These are phyloP conservation scores for Erigeron canadensis DNA, from an alignment of 129 eudicot genomes.

Conservation along the genomic window DNA sequence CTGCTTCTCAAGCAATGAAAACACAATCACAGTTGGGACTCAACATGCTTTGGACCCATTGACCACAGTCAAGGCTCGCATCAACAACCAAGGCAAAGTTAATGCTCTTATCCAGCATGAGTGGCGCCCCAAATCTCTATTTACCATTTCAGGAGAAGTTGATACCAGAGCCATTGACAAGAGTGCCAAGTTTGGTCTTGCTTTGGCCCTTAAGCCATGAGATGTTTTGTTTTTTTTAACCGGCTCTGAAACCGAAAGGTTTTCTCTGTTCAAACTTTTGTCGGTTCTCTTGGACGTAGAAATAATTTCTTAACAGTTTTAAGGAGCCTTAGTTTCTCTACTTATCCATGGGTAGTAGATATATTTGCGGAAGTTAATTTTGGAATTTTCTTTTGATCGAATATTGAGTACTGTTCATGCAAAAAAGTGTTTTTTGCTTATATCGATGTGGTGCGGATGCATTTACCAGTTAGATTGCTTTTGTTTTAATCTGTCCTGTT, in stretches of 20 bases:
- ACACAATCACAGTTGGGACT: slow-evolving; percentile 80
- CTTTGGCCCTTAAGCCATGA: slow-evolving; percentile 86
- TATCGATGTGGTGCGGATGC: neutral
- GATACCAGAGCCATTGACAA: slow-evolving; percentile 86
- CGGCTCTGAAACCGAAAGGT: slow-evolving; percentile 17
- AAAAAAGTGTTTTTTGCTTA: slow-evolving; percentile 21
- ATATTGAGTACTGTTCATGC: slow-evolving; percentile 13
- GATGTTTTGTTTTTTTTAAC: neutral
- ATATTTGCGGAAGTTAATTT: slow-evolving; percentile 25
- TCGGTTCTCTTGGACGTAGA: slow-evolving; percentile 16
- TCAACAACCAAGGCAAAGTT: slow-evolving; percentile 82
- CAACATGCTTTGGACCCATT: slow-evolving; percentile 84
- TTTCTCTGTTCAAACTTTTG: slow-evolving; percentile 22
- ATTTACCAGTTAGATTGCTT: neutral
- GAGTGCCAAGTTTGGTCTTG: slow-evolving; percentile 88
- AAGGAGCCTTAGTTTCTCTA: slow-evolving; percentile 10
- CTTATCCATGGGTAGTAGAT: slow-evolving; percentile 32
- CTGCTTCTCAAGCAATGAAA: slow-evolving; percentile 82
- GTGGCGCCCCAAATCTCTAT: slow-evolving; percentile 95
- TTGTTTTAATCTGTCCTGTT: neutral
- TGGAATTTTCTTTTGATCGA: slow-evolving; percentile 12
- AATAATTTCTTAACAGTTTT: slow-evolving; percentile 22
- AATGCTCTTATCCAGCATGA: slow-evolving; percentile 91
- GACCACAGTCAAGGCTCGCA: slow-evolving; percentile 74
- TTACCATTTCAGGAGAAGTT: slow-evolving; percentile 82